Conservation (phyloP, 441 rosid genomes). For the Corymbia citriodora region DNA sequence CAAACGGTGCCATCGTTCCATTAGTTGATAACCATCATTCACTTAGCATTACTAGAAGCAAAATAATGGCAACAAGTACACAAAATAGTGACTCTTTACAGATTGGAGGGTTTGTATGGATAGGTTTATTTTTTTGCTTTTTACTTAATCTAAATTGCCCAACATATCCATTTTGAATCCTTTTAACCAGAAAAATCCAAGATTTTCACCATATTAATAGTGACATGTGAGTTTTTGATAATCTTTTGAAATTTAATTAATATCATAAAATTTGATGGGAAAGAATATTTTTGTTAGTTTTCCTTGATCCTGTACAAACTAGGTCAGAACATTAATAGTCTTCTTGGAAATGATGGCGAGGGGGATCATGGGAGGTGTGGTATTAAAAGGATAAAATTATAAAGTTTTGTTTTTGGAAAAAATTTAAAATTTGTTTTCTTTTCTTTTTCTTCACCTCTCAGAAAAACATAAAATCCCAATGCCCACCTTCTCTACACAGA, state of each 20-base stretch:
- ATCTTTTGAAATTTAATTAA: not conserved
- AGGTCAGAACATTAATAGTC: not conserved
- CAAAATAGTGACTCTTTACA: not conserved
- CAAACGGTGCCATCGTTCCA: not conserved
- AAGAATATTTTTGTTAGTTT: not conserved
- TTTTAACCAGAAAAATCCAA: not conserved
- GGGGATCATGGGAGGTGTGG: not conserved
- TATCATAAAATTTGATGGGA: not conserved
- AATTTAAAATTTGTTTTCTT: not conserved
- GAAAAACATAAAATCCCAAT: not conserved
- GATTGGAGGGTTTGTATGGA: not conserved
- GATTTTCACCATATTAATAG: not conserved
- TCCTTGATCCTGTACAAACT: not conserved
- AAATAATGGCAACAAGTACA: not conserved
- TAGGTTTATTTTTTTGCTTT: not conserved
- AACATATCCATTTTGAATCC: not conserved
- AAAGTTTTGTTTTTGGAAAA: not conserved
- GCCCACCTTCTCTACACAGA: not conserved
- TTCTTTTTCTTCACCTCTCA: not conserved
- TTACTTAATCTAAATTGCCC: not conserved
- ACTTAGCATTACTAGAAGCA: not conserved
- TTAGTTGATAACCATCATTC: not conserved
- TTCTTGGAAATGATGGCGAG: not conserved
- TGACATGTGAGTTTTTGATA: not conserved
- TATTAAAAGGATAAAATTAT: not conserved